Evolutionary conservation across 1,139 yeast genomes (phyloP), one percentile per base, ranked within the genome.

Genomic region (Taiozyma sp.): DNA sequence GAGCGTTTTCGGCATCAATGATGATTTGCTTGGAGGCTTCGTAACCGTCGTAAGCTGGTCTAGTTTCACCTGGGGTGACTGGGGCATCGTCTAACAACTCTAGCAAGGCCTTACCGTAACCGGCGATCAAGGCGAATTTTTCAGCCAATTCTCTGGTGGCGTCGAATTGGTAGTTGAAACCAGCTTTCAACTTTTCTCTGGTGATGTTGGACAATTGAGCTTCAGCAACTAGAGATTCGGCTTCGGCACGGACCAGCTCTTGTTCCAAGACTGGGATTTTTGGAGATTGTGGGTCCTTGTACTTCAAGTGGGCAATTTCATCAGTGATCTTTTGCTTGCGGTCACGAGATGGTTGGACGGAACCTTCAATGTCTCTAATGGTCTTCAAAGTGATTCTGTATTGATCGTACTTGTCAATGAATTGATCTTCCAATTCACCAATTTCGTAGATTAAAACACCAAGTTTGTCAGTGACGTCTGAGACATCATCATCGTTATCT

Each of bases 31-130:
- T 87, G 50, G 92, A 84, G 51, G 93, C 92, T 70, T 87, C 93
- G 69, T 86, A 87, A 61, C 95, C 95, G 65, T 87, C 95, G 70
- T 87, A 87, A 53, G 91, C 87, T 48, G 91, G 87, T 83, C 93
- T 84, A 54, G 91, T 83, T 74, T 88, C 96, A 74, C 96, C 96
- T 53, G 96, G 96, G 59, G 95, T 86, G 51, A 87, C 93, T 57
- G 95, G 89, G 57, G 88, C 74, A 67, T 87, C 95, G 68, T 87
- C 96, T 68, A 88, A 78, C 65, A 87, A 78, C 73, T 87, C 93
- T 69, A 87, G 76, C 57, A 87, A 72, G 40, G 93, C 95, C 73
- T 87, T 87, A 75, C 95, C 96, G 74, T 87, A 87, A 64, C 95
- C 93, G 57, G 95, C 93, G 72, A 87, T 86, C 63, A 87, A 77